These are phyloP conservation scores for Sanghuangporus sanghuang DNA, from an alignment of 1,284 basidiomycete species.

Conservation along the genomic window DNA sequence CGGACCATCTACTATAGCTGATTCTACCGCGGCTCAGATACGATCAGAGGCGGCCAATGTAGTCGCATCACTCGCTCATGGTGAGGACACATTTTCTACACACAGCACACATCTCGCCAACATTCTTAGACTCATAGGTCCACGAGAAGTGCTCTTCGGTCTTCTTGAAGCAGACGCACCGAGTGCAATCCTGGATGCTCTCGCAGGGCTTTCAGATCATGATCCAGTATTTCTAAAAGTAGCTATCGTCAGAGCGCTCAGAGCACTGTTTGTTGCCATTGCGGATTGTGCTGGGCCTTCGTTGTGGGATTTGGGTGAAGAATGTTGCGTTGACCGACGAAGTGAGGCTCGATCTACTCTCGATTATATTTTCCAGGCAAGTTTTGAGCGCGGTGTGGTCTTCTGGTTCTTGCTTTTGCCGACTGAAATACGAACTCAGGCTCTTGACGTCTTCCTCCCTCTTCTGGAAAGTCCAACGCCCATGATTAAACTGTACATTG, in stretches of 20 bases:
- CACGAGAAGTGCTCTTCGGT: constrained; percentile 50
- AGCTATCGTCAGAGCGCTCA: constrained; percentile 57
- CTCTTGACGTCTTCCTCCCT: constrained; percentile 62
- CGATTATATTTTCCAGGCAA: constrained; percentile 56
- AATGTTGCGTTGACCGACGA: constrained; percentile 36
- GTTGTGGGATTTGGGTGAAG: constrained; percentile 53
- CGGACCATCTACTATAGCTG: constrained; percentile 15
- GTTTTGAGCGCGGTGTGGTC: background rate
- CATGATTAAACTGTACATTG: constrained; percentile 42
- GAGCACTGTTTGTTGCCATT: constrained; percentile 49
- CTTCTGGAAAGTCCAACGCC: constrained; percentile 41
- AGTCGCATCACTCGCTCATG: constrained; percentile 65
- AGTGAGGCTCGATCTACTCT: constrained; percentile 50
- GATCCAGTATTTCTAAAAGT: constrained; percentile 40
- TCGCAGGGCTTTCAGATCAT: constrained; percentile 38
- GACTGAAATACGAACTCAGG: constrained; percentile 38
- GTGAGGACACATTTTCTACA: constrained; percentile 27
- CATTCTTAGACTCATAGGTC: constrained; percentile 35
- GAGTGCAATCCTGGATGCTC: constrained; percentile 51
- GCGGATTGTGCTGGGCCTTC: constrained; percentile 60
- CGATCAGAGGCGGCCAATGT: constrained; percentile 70
- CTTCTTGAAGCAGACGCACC: constrained; percentile 52
- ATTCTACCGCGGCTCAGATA: constrained; percentile 40
- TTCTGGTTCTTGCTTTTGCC: background rate
- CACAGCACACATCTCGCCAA: background rate